Conservation (phyloP, 208 protist species). For the Jaenimonas drosophilae region DNA sequence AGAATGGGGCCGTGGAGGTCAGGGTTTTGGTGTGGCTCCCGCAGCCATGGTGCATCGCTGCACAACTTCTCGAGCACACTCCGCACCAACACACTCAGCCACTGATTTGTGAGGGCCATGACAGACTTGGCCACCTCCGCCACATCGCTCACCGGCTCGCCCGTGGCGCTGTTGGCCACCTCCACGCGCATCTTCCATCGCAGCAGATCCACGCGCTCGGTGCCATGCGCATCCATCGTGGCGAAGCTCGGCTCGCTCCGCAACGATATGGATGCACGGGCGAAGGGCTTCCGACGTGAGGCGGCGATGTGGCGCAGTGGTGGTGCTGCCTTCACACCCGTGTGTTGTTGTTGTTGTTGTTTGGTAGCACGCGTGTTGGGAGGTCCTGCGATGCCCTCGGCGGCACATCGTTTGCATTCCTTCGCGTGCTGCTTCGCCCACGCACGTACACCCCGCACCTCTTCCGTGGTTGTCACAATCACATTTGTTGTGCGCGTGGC, state of each 20-base stretch:
- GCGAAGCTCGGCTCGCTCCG: too few species aligned
- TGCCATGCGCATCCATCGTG: too few species aligned
- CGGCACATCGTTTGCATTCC: conserved; percentile 17
- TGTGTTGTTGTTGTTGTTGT: too few species aligned
- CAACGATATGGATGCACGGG: too few species aligned
- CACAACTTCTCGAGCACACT: conserved; percentile 8
- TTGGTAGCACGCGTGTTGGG: too few species aligned
- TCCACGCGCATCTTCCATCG: too few species aligned
- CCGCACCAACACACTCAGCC: conserved; percentile 7
- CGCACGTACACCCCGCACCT: conserved; percentile 27
- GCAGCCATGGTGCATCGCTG: conserved; percentile 26
- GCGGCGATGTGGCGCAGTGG: too few species aligned
- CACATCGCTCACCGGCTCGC: conserved; percentile 11
- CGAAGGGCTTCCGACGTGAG: too few species aligned
- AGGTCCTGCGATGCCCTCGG: too few species aligned
- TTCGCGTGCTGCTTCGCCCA: conserved; percentile 28
- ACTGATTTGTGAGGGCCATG: conserved; percentile 9
- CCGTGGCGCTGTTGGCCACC: conserved; percentile 1
- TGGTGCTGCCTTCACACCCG: too few species aligned
- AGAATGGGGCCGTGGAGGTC: conserved; percentile 30
- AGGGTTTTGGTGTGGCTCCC: conserved; percentile 8
- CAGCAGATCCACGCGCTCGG: too few species aligned
- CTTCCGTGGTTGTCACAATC: conserved; percentile 19
- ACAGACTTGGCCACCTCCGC: conserved; percentile 7
- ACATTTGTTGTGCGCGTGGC: conserved; percentile 20